Evolutionary conservation across 257 asterid genomes (phyloP), one percentile per base, ranked within the genome.

Genomic region (Vinca minor): DNA sequence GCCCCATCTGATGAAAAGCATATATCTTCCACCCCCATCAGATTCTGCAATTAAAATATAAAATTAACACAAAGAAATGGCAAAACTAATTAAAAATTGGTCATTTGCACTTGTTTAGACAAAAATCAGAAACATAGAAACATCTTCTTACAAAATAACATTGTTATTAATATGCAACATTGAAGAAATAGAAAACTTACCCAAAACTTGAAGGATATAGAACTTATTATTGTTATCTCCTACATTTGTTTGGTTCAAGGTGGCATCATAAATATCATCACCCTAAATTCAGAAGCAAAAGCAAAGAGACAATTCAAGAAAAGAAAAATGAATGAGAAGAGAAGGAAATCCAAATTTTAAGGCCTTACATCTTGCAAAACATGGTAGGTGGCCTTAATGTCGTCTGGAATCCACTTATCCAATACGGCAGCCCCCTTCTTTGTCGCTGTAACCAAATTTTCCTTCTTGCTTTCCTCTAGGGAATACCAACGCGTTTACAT

Each of bases 181-280:
- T 44, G 49, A 17, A 54, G 25, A 38, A 55, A 12, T 4, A 53
- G 67, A 71, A 67, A 74, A 31, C 48, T 73, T 44, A 88, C 97
- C 95, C 71, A 86, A 75, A 75, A 77, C 80, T 82, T 90, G 95
- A 73, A 91, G 76, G 75, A 83, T 81, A 61, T 76, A 88, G 75
- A 83, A 91, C 74, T 91, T 91, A 82, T 91, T 91, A 77, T 91
- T 91, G 83, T 91, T 91, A 70, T 76, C 80, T 72, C 90, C 90
- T 6, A 91, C 79, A 71, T 91, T 91, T 59, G 96, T 88, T 75
- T 91, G 98, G 81, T 91, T 91, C 86, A 91, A 71, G 83, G 84
- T 86, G 76, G 95, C 96, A 73, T 91, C 98, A 73, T 86, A 91
- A 66, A 84, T 73, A 54, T 81, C 91, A 78, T 82, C 86, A 32